Percentiles rank a stretch among this genome's conserved stretches.
Evolutionary conservation across 352 stramenopile genomes (phyloP).

Genomic region (Paralagenidium karlingii): DNA sequence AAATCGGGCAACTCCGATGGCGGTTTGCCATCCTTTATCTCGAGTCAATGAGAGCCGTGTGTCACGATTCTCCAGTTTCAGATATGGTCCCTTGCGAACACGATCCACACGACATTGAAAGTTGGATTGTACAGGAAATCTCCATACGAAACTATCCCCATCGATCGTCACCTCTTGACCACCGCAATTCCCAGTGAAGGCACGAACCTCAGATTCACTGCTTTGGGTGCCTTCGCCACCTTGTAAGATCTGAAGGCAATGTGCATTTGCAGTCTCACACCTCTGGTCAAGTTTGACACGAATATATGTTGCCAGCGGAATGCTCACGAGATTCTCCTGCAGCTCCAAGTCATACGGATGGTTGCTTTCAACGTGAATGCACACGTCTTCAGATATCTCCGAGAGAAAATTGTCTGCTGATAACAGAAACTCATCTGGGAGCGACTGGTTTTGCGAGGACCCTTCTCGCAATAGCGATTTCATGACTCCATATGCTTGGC

Average conservation of each 20-base stretch:
- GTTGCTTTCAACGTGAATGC: slow-evolving; percentile 57
- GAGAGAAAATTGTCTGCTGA: slow-evolving; percentile 82
- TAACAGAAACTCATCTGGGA: slow-evolving; percentile 81
- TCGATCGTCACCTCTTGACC: slow-evolving; percentile 80
- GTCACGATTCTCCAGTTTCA: slow-evolving; percentile 83
- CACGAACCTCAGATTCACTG: slow-evolving; percentile 63
- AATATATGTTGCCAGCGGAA: slow-evolving; percentile 74
- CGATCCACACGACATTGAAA: slow-evolving; percentile 82
- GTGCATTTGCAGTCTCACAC: slow-evolving; percentile 75
- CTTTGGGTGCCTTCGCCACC: slow-evolving; percentile 33
- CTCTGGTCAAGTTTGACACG: slow-evolving; percentile 59
- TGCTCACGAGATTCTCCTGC: slow-evolving; percentile 66
- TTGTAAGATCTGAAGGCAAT: slow-evolving; percentile 81
- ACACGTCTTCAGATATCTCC: slow-evolving; percentile 74
- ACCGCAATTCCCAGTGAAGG: slow-evolving; percentile 74
- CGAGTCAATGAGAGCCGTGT: slow-evolving; percentile 69
- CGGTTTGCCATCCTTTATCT: slow-evolving; percentile 84
- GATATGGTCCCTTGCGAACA: slow-evolving; percentile 70
- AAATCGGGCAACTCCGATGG: slow-evolving; percentile 78
- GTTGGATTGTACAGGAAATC: slow-evolving; percentile 80
- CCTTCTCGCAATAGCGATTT: slow-evolving; percentile 32
- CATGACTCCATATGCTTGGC: slow-evolving; percentile 80
- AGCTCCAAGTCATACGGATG: slow-evolving; percentile 77
- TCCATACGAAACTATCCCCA: slow-evolving; percentile 77
- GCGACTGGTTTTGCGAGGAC: background rate